Evolutionary conservation across 306 rosid genomes (phyloP).

Genomic region (Medicago lupulina): DNA sequence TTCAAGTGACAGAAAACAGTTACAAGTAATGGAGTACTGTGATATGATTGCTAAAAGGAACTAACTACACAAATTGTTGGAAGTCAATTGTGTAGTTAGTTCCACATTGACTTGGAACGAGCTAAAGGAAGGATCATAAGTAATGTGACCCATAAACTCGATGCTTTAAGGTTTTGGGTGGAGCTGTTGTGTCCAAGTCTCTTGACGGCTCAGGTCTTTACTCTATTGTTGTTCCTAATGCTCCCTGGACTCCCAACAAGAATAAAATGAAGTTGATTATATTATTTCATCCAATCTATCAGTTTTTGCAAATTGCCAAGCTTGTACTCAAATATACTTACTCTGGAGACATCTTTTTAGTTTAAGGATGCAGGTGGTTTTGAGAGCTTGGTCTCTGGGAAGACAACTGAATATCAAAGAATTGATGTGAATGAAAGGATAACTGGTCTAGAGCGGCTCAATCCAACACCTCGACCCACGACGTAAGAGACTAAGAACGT

Average conservation of each 20-base stretch:
- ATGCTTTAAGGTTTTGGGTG: background rate
- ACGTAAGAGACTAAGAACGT: slow-evolving; percentile 61
- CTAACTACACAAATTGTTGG: background rate
- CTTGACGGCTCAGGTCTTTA: background rate
- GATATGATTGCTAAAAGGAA: background rate
- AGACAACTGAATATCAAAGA: slow-evolving; percentile 73
- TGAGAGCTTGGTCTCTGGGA: slow-evolving; percentile 86
- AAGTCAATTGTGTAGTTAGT: background rate
- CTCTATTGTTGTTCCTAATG: background rate
- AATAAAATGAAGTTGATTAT: background rate
- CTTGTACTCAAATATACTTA: slow-evolving; percentile 34
- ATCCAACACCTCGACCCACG: slow-evolving; percentile 95
- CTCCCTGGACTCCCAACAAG: background rate
- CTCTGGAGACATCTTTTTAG: slow-evolving; percentile 56
- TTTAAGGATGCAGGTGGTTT: slow-evolving; percentile 97
- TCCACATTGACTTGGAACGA: background rate
- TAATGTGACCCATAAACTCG: background rate
- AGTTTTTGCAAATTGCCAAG: slow-evolving; percentile 21
- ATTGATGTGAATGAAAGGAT: slow-evolving; percentile 97
- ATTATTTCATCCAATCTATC: background rate
- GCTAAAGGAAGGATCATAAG: background rate
- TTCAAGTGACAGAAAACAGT: background rate
- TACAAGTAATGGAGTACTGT: background rate
- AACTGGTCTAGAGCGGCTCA: slow-evolving; percentile 90
- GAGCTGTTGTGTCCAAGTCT: background rate